A percentile compares a stretch with the other conserved stretches of the same genome.
phyloP scores from a whole-genome alignment of 2,329 filamentous ascomycete species.

The Fusarium falciforme region DNA sequence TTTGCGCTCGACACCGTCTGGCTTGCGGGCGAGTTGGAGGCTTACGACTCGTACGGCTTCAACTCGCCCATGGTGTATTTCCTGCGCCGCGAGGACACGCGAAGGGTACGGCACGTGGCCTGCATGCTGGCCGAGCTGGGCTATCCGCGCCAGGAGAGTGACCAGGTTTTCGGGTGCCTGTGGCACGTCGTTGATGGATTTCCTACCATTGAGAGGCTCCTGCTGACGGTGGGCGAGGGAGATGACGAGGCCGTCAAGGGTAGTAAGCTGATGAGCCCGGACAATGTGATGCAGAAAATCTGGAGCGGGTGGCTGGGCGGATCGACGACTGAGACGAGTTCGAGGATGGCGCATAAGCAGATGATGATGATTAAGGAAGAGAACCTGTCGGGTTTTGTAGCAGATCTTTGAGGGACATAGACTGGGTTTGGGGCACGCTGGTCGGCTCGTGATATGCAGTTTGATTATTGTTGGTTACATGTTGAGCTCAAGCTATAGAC shows the following conservation, averaged over 20 bases:
- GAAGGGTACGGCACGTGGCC: constrained; percentile 57
- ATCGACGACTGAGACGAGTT: constrained; percentile 51
- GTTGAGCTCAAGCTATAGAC: not conserved
- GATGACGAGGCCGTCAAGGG: constrained; percentile 50
- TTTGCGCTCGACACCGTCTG: constrained; percentile 60
- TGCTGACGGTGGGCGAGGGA: constrained; percentile 55
- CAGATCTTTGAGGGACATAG: constrained; percentile 22
- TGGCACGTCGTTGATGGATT: constrained; percentile 63
- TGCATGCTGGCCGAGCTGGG: constrained; percentile 58
- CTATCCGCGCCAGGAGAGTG: constrained; percentile 55
- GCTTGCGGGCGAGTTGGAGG: constrained; percentile 61
- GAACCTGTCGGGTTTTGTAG: constrained; percentile 51
- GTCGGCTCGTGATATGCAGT: not conserved
- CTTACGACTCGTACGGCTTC: constrained; percentile 59
- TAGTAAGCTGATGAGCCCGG: constrained; percentile 44
- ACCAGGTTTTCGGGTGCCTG: constrained; percentile 60
- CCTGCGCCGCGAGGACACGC: constrained; percentile 55
- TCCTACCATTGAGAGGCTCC: constrained; percentile 47
- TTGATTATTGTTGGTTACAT: not conserved
- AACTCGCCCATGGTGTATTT: constrained; percentile 63
- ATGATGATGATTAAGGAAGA: constrained; percentile 59
- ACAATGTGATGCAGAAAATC: constrained; percentile 59
- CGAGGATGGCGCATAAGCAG: constrained; percentile 54
- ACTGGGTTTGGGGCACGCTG: not conserved
- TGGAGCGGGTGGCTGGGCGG: constrained; percentile 60